Evolutionary conservation across 78 protist genomes (phyloP).

Genomic region (Trichosphaerium sp.): DNA sequence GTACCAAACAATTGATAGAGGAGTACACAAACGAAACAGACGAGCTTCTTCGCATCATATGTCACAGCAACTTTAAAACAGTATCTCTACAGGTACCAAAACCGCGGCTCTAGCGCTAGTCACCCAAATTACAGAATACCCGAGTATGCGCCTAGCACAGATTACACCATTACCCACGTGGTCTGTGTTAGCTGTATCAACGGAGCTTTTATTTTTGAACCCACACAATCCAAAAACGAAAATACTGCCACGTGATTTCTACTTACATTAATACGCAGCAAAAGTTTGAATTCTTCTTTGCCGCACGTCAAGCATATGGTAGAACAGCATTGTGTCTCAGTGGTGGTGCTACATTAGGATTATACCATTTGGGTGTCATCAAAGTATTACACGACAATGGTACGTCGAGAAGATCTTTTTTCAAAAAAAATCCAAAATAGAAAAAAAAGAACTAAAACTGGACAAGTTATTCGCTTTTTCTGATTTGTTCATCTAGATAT

Average conservation of each 20-base stretch:
- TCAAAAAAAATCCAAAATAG: background rate
- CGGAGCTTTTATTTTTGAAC: no score
- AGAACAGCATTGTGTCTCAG: slow-evolving; percentile 51
- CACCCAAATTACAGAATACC: background rate
- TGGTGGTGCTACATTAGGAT: slow-evolving; percentile 51
- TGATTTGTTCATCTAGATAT: no score
- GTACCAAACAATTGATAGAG: slow-evolving; percentile 48
- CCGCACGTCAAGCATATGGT: slow-evolving; percentile 44
- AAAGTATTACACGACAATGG: slow-evolving; percentile 35
- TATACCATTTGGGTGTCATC: slow-evolving; percentile 67
- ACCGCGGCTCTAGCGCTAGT: background rate
- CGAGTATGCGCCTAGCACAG: background rate
- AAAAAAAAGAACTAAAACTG: background rate
- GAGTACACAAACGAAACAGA: slow-evolving; percentile 33
- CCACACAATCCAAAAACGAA: background rate
- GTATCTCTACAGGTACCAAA: background rate
- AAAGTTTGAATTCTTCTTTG: slow-evolving; percentile 17
- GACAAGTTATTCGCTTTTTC: no score
- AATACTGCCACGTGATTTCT: background rate
- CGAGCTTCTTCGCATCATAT: slow-evolving; percentile 1
- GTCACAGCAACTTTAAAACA: background rate
- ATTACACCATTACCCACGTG: background rate
- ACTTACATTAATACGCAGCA: background rate
- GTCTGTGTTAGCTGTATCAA: background rate
- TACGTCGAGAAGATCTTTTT: background rate